Evolutionary conservation across 2,329 filamentous ascomycete species (phyloP).

Genomic region (Hymenoscyphus scutula): DNA sequence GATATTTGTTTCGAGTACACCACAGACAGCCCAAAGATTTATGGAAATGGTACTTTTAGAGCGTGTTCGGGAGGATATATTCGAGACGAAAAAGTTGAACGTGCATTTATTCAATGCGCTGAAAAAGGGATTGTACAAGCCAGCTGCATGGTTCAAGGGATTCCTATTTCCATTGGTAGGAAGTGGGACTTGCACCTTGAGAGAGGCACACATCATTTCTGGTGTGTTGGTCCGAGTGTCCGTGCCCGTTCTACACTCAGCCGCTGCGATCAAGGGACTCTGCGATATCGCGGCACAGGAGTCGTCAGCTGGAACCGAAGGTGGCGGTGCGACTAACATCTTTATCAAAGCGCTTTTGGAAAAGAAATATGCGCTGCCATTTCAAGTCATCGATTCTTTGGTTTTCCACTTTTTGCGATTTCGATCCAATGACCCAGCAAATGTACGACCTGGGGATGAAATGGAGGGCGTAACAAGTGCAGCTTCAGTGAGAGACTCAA

Average conservation of each 20-base stretch:
- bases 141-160: conserved; percentile 94
- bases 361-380: conserved; percentile 95
- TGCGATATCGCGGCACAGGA: conserved; percentile 95
- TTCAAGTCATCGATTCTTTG: conserved; percentile 88
- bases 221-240: conserved; percentile 82
- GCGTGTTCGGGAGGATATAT: conserved; percentile 88
- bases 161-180: conserved; percentile 87
- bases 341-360: conserved; percentile 92
- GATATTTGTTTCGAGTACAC: conserved; percentile 86
- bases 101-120: conserved; percentile 92
- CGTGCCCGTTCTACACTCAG: conserved; percentile 88
- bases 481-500: conserved; percentile 50
- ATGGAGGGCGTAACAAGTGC: conserved; percentile 50
- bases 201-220: conserved; percentile 88
- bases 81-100: conserved; percentile 91
- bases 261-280: conserved; percentile 83
- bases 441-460: conserved; percentile 49
- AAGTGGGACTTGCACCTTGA: conserved; percentile 82
- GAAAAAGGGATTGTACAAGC: conserved; percentile 92
- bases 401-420: conserved; percentile 97
- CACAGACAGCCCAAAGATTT: conserved; percentile 77
- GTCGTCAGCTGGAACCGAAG: conserved; percentile 77
- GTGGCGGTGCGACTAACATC: conserved; percentile 88
- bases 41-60: conserved; percentile 85
- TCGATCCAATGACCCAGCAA: conserved; percentile 63